Conservation (phyloP, 73 alveolate genomes). For the Tetrahymena thermophila region DNA sequence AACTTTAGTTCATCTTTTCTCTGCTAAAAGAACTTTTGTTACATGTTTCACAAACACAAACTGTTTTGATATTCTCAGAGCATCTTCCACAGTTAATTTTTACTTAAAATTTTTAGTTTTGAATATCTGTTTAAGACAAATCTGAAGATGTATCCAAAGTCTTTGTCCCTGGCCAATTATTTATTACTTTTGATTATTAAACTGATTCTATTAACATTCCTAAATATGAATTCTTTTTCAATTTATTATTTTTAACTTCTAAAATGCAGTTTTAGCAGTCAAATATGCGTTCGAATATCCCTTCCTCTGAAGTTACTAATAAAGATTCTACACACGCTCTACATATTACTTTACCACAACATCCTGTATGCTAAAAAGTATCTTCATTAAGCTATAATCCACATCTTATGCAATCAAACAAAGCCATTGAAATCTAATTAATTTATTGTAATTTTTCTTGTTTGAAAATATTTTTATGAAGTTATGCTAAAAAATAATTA, state of each 20-base stretch:
- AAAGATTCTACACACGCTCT: not conserved
- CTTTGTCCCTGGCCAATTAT: not conserved
- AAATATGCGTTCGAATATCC: not conserved
- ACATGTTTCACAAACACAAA: not conserved
- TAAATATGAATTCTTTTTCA: not conserved
- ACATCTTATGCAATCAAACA: not conserved
- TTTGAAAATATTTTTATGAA: not conserved
- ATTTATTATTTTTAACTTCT: not conserved
- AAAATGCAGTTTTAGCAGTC: not conserved
- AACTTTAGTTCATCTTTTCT: not conserved
- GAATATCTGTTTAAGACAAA: not conserved
- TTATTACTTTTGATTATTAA: not conserved
- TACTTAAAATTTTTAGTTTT: not conserved
- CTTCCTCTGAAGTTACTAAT: not conserved
- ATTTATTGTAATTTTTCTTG: no score
- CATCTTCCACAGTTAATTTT: not conserved
- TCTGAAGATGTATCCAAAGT: not conserved
- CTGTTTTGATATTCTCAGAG: not conserved
- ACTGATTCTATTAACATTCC: not conserved
- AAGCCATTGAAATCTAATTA: not conserved
- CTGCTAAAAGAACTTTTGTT: not conserved
- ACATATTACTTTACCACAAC: not conserved
- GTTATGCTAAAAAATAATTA: no score
- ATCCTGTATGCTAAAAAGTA: not conserved
- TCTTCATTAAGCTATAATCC: not conserved